Base-by-base conservation (phyloP, 2,329 filamentous ascomycete species). In the Nigrospora sphaerica region DNA sequence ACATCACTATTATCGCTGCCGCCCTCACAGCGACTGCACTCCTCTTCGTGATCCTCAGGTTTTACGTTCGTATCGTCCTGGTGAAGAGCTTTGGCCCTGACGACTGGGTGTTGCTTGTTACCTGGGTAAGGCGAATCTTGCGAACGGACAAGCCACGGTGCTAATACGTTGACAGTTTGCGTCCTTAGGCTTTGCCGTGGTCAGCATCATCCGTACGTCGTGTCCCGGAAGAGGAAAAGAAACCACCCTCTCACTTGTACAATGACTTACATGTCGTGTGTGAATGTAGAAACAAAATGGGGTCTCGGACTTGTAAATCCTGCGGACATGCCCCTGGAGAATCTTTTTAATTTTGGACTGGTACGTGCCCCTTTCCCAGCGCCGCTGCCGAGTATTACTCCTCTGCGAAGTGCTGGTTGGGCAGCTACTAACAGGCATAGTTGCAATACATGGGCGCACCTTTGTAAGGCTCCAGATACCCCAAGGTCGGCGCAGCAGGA, bases 261-360 rank as follows among this genome's bases (percentile, higher is more conserved):
- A 5, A 28, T 28, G 6, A 10, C 23, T 28, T 28, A 28, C 23
- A 9, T 28, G 7, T 10, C 23, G 23, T 28, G 23, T 28, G 6
- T 6, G 23, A 2, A 28, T 28, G n/a, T 41, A 72, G 69, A 72
- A 51, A 69, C 69, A 37, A 69, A 61, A 67, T 72, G 63, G 61
- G 69, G 69, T 0, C 59, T 72, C 0, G 69, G 69, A 5, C 50
- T 72, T 1, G 53, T 54, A 35, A 48, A 55, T 11, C 49, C 68
- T 3, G 48, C 57, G 1, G 64, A 71, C 39, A 60, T 72, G 51
- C 69, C 69, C 0, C 14, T 32, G 0, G 49, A 67, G 32, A 70
- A 72, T 42, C 38, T 67, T 12, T 62, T 61, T 36, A 57, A 61
- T 33, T 72, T 71, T 52, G 63, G 63, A n/a, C 52, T 69, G 19